phyloP scores from a whole-genome alignment of 2,329 filamentous ascomycete species.

The Apiospora hydei region DNA sequence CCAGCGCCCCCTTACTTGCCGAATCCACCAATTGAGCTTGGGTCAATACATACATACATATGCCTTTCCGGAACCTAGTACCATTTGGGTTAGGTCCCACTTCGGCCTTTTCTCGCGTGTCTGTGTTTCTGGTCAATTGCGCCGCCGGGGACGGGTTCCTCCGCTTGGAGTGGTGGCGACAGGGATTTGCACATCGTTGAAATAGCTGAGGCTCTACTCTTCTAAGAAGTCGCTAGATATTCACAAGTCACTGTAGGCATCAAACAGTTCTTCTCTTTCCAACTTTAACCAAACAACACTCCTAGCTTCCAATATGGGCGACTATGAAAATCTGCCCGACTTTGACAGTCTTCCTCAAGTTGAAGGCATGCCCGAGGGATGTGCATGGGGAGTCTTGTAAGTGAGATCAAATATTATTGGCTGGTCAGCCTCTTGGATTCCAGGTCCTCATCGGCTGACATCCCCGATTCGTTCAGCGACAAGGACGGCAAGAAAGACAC shows the following conservation, averaged over 20 bases:
- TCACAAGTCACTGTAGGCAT: not conserved
- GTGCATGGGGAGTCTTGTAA: constrained; percentile 29
- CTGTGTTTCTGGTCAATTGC: not conserved
- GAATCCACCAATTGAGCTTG: too few species aligned
- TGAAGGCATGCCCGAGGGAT: constrained; percentile 25
- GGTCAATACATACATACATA: not conserved
- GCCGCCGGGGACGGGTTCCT: not conserved
- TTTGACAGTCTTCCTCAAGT: constrained; percentile 26
- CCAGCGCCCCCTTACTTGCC: too few species aligned
- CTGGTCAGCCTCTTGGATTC: rapidly evolving
- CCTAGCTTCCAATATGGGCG: not conserved
- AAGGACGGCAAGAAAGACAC: constrained; percentile 27
- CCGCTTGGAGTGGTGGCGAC: not conserved
- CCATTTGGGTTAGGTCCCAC: not conserved
- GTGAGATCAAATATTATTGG: not conserved
- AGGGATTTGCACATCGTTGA: not conserved
- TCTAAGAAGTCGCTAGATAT: too few species aligned
- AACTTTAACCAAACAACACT: too few species aligned
- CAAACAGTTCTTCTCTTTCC: not conserved
- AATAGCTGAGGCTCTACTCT: not conserved
- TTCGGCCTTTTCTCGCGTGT: not conserved
- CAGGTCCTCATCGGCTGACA: not conserved
- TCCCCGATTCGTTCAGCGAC: constrained; percentile 19
- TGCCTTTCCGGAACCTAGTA: not conserved
- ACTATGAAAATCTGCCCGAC: constrained; percentile 24